Conservation (phyloP, 768 basidiomycete genomes). For the Mycena metata region DNA sequence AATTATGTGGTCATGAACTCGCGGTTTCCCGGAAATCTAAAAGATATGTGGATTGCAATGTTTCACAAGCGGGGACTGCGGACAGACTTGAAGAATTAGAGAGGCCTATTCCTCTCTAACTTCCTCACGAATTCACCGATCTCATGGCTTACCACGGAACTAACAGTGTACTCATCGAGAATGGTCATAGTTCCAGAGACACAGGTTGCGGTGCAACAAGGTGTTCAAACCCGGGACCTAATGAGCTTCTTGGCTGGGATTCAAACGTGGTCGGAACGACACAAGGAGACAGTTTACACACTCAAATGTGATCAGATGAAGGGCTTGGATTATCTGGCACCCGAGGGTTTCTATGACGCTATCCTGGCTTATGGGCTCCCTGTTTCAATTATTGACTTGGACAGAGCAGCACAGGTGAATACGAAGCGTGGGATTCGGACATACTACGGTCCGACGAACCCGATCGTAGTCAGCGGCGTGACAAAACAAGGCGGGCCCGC, state of each 20-base stretch:
- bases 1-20: constrained; percentile 46
- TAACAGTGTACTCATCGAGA: constrained; percentile 41
- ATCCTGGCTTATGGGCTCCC: constrained; percentile 46
- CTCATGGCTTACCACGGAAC: constrained; percentile 45
- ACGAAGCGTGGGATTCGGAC: constrained; percentile 40
- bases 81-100: constrained; percentile 21
- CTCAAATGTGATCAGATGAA: constrained; percentile 50
- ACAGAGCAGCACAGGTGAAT: constrained; percentile 42
- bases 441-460: constrained; percentile 43
- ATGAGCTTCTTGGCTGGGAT: constrained; percentile 40
- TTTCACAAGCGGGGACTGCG: constrained; percentile 43
- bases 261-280: constrained; percentile 41
- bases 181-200: constrained; percentile 41
- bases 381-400: constrained; percentile 42
- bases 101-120: constrained; percentile 43
- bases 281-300: constrained; percentile 39
- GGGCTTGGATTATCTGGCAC: constrained; percentile 47
- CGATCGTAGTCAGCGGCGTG: constrained; percentile 42
- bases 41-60: constrained; percentile 42
- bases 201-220: constrained; percentile 46
- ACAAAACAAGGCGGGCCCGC: constrained; percentile 47
- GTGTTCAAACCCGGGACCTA: constrained; percentile 45
- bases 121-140: constrained; percentile 39
- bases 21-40: constrained; percentile 44
- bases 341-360: constrained; percentile 50